Base-by-base conservation (phyloP, 2,329 filamentous ascomycete genomes). In the Sclerotinia minor region DNA sequence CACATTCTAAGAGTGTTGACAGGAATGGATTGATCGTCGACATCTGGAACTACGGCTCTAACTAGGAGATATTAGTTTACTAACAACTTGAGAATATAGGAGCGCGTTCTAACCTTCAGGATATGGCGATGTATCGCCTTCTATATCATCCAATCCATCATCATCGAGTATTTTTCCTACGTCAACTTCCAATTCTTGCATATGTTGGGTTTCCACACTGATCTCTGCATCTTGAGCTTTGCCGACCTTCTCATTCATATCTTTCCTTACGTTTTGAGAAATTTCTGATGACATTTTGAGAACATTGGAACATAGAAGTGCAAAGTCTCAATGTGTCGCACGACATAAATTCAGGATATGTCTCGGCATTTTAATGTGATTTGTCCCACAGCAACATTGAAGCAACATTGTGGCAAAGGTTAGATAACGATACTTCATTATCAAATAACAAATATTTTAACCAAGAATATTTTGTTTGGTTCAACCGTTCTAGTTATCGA, bases 1-100 rank as follows among this genome's bases (percentile, higher is more conserved):
- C 87, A 89, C 50, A 86, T 87, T 52, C 87, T 82, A n/a, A 89
- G 78, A 0, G 88, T 90, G 75, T 87, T 89, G 79, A 86, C 88
- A 0, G 87, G 87, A 41, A 89, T 76, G 50, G 86, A 83, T 72
- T 89, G 83, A 74, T 90, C 88, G 71, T 90, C 88, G 69, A 83
- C 85, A 74, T 89, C 88, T 60, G 81, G 81, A 2, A 89, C 87
- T 5, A 87, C 86, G 26, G 87, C 86, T 15, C 71, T 68, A n/a
- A 73, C 72, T 72, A 21, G 9, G n/a, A 41, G n/a, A 4, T 21
- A 26, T 55, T 24, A 65, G 89, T 86, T 35, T 15, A n/a, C n/a
- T 45, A 21, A 15, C 26, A 3, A n/a, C 21, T 32, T 19, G 2
- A 21, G 6, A 15, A n/a, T 5, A 9, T 8, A 5, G 6, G 32